Evolutionary conservation across 345 rosid species (phyloP), one percentile per base, ranked within the genome.

Genomic region (Turnera subulata): DNA sequence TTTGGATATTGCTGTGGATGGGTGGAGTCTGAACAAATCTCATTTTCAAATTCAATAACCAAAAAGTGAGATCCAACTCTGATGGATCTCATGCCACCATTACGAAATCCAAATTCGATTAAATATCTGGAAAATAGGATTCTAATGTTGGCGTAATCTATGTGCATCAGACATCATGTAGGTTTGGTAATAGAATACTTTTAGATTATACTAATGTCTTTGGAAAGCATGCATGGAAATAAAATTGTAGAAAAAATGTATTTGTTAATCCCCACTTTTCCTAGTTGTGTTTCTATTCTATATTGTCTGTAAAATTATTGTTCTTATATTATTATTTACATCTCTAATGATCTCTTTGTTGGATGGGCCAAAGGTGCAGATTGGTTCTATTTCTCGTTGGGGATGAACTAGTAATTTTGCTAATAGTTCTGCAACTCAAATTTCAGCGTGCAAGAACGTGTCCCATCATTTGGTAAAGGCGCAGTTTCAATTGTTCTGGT

Each of bases 321-420:
- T 51, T 51, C n/a, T 2, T 8, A 25, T 50, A 1, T 51, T 8
- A 16, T 8, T 32, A 29, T 32, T 35, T 35, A 51, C 12, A 15
- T 15, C 12, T 1, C 45, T 42, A 42, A 42, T 13, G 15, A 42
- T 53, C 37, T 2, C 12, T 35, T 43, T 50, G 22, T 58, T 63
- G 35, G 55, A 46, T 29, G 35, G 55, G 14, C 51, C 24, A 23
- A 76, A 77, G 82, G 68, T 49, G 50, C 50, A 32, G 71, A 52
- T 53, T 65, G 56, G 65, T 50, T 45, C 40, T n/a, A 38, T 59
- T 63, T 17, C 26, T 45, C 25, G 23, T 8, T 22, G 23, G 56
- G n/a, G 47, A 26, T 39, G 35, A 3, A 29, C 35, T 29, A 8
- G 8, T 29, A 29, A 51, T 50, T 40, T 37, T 61, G 26, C 22